Evolutionary conservation across 257 asterid genomes (phyloP).

Genomic region (Solanum appendiculatum): DNA sequence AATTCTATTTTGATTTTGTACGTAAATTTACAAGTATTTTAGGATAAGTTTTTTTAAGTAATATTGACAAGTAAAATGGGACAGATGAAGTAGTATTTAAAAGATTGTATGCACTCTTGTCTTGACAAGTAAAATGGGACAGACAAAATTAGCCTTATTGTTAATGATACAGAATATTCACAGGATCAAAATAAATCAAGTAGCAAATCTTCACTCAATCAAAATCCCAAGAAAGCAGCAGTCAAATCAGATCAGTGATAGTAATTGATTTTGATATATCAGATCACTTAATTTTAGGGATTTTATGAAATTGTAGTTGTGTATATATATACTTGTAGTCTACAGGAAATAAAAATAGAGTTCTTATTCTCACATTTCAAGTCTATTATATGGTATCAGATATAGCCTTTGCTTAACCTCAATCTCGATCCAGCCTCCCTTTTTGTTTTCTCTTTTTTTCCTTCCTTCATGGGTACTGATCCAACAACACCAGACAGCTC

Average conservation of each 20-base stretch:
- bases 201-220: background rate
- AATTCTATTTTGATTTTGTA: too few relatives aligned
- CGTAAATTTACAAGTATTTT: too few relatives aligned
- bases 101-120: too few relatives aligned
- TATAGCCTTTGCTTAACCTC: background rate
- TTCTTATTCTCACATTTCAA: background rate
- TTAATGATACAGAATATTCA: too few relatives aligned
- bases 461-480: background rate
- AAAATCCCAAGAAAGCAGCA: background rate
- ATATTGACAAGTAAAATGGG: too few relatives aligned
- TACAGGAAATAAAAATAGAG: background rate
- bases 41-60: too few relatives aligned
- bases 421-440: background rate
- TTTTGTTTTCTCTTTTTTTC: background rate
- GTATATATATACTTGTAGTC: background rate
- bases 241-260: background rate
- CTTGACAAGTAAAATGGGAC: too few relatives aligned
- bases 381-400: background rate
- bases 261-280: background rate
- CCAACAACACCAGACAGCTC: background rate
- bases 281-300: background rate
- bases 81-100: too few relatives aligned
- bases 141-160: too few relatives aligned
- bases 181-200: background rate
- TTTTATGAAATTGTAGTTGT: background rate